Evolutionary conservation across 345 rosid genomes (phyloP), one percentile per base, ranked within the genome.

Genomic region (Dimocarpus longan): DNA sequence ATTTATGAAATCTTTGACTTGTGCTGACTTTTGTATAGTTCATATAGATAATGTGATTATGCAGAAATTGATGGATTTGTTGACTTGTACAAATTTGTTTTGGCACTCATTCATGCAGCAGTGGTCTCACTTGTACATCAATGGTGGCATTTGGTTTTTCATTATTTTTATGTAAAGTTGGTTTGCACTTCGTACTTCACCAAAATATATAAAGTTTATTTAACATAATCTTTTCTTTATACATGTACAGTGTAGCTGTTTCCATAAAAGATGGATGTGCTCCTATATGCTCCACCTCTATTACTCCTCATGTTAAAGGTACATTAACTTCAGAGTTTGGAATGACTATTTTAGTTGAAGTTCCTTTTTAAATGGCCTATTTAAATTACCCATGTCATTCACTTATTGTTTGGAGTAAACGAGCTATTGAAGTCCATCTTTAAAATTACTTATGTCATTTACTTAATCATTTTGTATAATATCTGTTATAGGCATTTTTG

Each of bases 261-360:
- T 93, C 97, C 16, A 76, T 96, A n/a, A 75, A 96, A 96, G 89
- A 96, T 96, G 99, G 94, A 94, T 81, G 93, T 94, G 37, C 97
- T 96, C 66, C 89, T 96, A 52, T 93, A 82, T 90, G 97, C 99
- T 81, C 98, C 98, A 10, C 84, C 98, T 71, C 83, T 96, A 82
- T 82, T 96, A 60, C 90, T 94, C 10, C 90, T 96, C 64, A 82
- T 96, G 86, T 82, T 94, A 40, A 90, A 94, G 94, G 98, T 95
- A 87, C 39, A 50, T 76, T 69, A 73, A 22, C 71, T 73, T 79
- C 64, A 43, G 62, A 19, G 71, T 6, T 19, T 6, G 40, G 13
- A 67, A 21, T 60, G 65, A 44, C 50, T 42, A 65, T 28, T 54
- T 70, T 22, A 68, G 48, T 56, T 44, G 40, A 22, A 72, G 28